Evolutionary conservation across 2,329 filamentous ascomycete species (phyloP), one percentile per base, ranked within the genome.

Genomic region (Curvularia sp.): DNA sequence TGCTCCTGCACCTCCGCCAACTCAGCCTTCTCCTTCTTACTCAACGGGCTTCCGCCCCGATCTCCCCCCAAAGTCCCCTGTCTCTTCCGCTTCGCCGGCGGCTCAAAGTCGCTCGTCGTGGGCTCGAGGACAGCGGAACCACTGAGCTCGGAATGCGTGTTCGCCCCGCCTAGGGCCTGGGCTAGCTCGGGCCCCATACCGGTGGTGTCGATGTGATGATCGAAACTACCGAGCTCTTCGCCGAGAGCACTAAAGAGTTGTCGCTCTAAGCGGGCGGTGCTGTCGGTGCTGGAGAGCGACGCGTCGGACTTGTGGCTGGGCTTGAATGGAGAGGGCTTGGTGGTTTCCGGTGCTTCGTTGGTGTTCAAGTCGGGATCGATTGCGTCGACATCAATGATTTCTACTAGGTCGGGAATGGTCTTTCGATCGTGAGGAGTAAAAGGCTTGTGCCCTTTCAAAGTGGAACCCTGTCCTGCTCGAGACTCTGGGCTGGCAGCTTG

Each of bases 231-330:
- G 3, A 75, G 53, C 41, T 73, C 72, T 5, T 74, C 73, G 1
- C 73, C 73, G 6, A 76, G 53, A 13, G 74, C 73, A 60, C 65
- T 72, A 50, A 64, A 75, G 2, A 75, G 57, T 39, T 72, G 63
- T 39, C 61, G 56, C 63, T 75, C 73, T 0, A 76, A 48, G 18
- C 66, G 66, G 4, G 53, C 62, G 0, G 69, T 72, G 49, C 71
- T 73, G 38, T 73, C 72, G 30, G 73, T 62, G 53, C 69, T 72
- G n/a, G 67, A 70, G 57, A 68, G 65, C 3, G 57, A 59, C 4
- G 31, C 33, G 1, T 62, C 63, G 24, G 64, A 53, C 28, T 67
- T 70, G 53, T 74, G 73, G 10, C 56, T 59, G 10, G 66, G 58
- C n/a, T 66, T 61, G 51, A 65, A 67, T 0, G 60, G 53, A 7